These are phyloP conservation scores for Diplodia seriata DNA, from an alignment of 2,329 filamentous ascomycete species.

Conservation along the genomic window DNA sequence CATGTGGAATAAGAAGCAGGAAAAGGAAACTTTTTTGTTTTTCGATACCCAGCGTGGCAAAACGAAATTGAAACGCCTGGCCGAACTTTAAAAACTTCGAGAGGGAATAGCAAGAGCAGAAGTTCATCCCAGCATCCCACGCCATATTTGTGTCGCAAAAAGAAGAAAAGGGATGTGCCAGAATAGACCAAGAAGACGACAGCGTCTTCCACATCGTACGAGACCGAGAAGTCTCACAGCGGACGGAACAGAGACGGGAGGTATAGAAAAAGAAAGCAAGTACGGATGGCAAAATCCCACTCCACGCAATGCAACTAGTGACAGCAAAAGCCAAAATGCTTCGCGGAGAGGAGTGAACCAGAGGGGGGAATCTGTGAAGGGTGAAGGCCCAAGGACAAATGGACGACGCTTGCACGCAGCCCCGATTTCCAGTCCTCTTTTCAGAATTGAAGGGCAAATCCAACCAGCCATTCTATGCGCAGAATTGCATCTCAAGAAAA, in stretches of 20 bases:
- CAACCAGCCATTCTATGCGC: constrained; percentile 29
- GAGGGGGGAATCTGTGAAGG: constrained; percentile 23
- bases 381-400: constrained; percentile 1
- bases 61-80: constrained; percentile 8
- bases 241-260: background rate
- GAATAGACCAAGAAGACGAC: background rate
- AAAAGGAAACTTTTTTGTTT: constrained; percentile 28
- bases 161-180: background rate
- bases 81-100: constrained; percentile 17
- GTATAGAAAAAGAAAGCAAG: constrained; percentile 11
- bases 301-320: constrained; percentile 27
- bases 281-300: constrained; percentile 25
- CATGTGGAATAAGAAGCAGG: background rate
- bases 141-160: constrained; percentile 18
- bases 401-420: constrained; percentile 8
- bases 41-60: constrained; percentile 7
- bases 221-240: background rate
- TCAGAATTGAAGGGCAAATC: constrained; percentile 18
- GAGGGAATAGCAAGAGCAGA: constrained; percentile 28
- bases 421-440: constrained; percentile 4
- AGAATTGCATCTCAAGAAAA: constrained; percentile 20
- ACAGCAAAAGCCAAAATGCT: constrained; percentile 17
- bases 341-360: constrained; percentile 6
- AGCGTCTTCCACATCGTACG: background rate
- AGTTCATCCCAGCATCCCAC: constrained; percentile 20